A percentile compares a stretch with the other conserved stretches of the same genome.
These are phyloP conservation scores for Nicotiana tomentosiformis DNA, from an alignment of 257 asterid genomes.

Conservation along the genomic window DNA sequence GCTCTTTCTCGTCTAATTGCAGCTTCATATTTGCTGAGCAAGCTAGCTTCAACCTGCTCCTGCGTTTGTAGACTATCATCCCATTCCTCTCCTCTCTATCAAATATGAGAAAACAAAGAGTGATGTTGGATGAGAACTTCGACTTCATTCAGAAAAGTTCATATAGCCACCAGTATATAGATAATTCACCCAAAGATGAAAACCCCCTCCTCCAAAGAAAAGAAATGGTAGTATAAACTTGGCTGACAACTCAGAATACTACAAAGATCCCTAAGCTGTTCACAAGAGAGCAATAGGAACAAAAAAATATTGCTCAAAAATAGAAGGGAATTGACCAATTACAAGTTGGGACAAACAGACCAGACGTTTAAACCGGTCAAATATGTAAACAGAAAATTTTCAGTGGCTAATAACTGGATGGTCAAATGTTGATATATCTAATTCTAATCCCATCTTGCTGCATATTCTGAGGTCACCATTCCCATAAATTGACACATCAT, in stretches of 20 bases:
- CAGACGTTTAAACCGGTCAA: too few relatives aligned
- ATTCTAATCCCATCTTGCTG: not conserved
- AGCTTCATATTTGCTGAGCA: conserved; percentile 82
- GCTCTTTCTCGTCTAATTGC: conserved; percentile 92
- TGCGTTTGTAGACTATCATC: conserved; percentile 75
- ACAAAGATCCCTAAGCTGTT: not conserved
- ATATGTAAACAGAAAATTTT: not conserved
- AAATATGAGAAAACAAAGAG: conserved; percentile 7
- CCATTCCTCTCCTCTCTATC: conserved; percentile 94
- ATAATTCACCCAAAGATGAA: not conserved
- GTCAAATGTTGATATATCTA: not conserved
- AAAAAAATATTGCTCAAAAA: not conserved
- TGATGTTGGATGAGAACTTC: not conserved
- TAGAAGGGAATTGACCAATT: too few relatives aligned
- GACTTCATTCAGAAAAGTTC: not conserved
- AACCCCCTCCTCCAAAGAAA: not conserved
- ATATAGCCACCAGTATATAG: not conserved
- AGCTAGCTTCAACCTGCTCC: conserved; percentile 68
- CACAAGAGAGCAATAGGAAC: not conserved
- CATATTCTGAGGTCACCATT: not conserved
- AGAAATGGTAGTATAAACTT: not conserved
- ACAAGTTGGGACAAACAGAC: too few relatives aligned
- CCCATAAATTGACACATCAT: not conserved
- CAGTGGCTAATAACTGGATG: not conserved
- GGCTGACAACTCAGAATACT: not conserved